Evolutionary conservation across 192 early-diverging fungal genomes (phyloP).

Genomic region (Coemansia sp.): DNA sequence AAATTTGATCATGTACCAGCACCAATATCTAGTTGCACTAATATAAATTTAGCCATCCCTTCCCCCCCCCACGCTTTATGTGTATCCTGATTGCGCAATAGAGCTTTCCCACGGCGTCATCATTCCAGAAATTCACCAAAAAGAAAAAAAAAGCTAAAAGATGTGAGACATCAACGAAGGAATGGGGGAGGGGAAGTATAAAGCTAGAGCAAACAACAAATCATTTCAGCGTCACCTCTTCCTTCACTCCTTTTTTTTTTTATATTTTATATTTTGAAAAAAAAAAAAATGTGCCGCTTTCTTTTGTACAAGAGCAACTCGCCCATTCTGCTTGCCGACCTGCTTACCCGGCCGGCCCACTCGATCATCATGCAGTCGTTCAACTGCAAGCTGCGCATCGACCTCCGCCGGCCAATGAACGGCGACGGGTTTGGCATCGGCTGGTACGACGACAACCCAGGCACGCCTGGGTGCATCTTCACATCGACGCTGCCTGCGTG

Average conservation of each 20-base stretch:
- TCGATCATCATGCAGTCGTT: conserved; percentile 83
- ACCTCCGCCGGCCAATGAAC: conserved; percentile 65
- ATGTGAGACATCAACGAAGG: background rate
- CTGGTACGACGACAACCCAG: conserved; percentile 68
- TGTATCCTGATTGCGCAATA: background rate
- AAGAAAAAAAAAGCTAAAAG: background rate
- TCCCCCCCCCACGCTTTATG: background rate
- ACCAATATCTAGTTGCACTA: background rate
- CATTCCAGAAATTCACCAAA: background rate
- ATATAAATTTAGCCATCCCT: background rate
- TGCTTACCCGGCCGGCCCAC: conserved; percentile 71
- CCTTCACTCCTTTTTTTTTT: background rate
- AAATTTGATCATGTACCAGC: background rate
- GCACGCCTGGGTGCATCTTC: conserved; percentile 68
- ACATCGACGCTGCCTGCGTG: conserved; percentile 79
- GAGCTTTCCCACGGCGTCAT: background rate
- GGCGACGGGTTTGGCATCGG: conserved; percentile 82
- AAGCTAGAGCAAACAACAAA: too few species aligned
- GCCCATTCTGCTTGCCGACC: conserved; percentile 69
- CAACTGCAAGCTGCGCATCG: conserved; percentile 68
- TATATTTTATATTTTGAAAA: conserved; percentile 2
- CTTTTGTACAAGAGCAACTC: conserved; percentile 76
- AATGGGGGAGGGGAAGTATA: too few species aligned
- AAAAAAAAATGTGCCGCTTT: conserved; percentile 64
- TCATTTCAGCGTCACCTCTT: background rate